A percentile compares a stretch with the other conserved stretches of the same genome.
These are phyloP conservation scores for Phytomonas sp. DNA, from an alignment of 208 protist genomes.

Conservation along the genomic window DNA sequence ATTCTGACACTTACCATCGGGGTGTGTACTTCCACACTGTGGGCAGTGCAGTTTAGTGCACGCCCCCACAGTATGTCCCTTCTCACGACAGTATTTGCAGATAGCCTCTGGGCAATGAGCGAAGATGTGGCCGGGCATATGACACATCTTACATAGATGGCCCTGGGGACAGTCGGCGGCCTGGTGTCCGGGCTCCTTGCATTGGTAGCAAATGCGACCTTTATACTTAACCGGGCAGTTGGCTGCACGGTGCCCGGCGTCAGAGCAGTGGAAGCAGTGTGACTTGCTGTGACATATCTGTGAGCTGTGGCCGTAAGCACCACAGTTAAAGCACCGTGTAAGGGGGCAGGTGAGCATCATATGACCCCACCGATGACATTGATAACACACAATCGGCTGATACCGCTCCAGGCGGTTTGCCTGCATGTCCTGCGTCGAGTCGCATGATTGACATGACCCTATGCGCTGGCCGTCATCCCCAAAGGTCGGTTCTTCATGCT, in stretches of 20 bases:
- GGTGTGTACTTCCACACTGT: conserved; percentile 37
- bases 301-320: conserved; percentile 75
- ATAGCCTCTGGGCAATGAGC: conserved; percentile 64
- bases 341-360: conserved; percentile 73
- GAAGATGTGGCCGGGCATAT: conserved; percentile 60
- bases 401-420: conserved; percentile 53
- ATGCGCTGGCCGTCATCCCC: conserved; percentile 29
- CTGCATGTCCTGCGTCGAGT: conserved; percentile 66
- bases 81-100: conserved; percentile 66
- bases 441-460: conserved; percentile 51
- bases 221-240: conserved; percentile 68
- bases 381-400: conserved; percentile 68
- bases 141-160: conserved; percentile 74
- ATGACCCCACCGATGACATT: conserved; percentile 79
- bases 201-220: conserved; percentile 82
- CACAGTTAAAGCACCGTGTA: conserved; percentile 87
- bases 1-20: conserved; percentile 24
- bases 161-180: conserved; percentile 68
- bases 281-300: conserved; percentile 75
- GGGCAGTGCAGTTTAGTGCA: conserved; percentile 40
- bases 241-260: conserved; percentile 61
- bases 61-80: conserved; percentile 66
- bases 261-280: conserved; percentile 84
- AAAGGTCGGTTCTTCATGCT: conserved; percentile 8
- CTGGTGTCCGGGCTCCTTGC: conserved; percentile 82